Base-by-base conservation (phyloP, 2,329 filamentous ascomycete genomes). In the Fusarium agapanthi region DNA sequence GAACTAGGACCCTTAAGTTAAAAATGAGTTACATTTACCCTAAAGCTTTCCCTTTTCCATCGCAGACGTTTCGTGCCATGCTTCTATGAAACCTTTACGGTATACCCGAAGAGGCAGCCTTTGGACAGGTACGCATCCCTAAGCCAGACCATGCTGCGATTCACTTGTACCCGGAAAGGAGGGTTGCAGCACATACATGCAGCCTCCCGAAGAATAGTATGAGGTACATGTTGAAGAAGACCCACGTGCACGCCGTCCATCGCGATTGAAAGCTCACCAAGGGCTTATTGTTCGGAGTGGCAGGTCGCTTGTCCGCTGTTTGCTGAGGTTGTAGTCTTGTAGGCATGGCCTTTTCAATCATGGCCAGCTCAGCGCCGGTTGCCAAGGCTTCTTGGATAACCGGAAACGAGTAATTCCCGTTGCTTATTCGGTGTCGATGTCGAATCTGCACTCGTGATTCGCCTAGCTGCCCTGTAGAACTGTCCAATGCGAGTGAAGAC, bases 401-500 rank as follows among this genome's bases (percentile, higher is more conserved):
- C 37, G 59, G 56, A 32, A 32, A 69, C 40, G 38, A 72, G 64
- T 40, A 54, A 40, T 28, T 16, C 22, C 37, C 69, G 69, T 35
- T 69, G 26, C 37, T 51, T 41, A 14, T 24, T 32, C 12, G 32
- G 22, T 5, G 38, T 40, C 24, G 34, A 16, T 26, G 28, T 14
- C 16, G 38, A 34, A 12, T 55, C 50, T 43, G 32, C 26, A 47
- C 43, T 37, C 34, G 58, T 65, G 59, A 69, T 51, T 56, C 38
- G 64, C 41, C 22, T 72, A 15, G 69, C 59, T 26, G 55, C 47
- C 37, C 69, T 54, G 41, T 61, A 72, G 20, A 72, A 72, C 45
- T 69, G 69, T 12, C 59, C 57, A 55, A 72, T 72, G 51, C 58
- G 69, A 56, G 68, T 48, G 16, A 54, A 35, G 38, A 65, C 54